Evolutionary conservation across 768 basidiomycete species (phyloP), one percentile per base, ranked within the genome.

Genomic region (Tricholoma hemisulphureum): DNA sequence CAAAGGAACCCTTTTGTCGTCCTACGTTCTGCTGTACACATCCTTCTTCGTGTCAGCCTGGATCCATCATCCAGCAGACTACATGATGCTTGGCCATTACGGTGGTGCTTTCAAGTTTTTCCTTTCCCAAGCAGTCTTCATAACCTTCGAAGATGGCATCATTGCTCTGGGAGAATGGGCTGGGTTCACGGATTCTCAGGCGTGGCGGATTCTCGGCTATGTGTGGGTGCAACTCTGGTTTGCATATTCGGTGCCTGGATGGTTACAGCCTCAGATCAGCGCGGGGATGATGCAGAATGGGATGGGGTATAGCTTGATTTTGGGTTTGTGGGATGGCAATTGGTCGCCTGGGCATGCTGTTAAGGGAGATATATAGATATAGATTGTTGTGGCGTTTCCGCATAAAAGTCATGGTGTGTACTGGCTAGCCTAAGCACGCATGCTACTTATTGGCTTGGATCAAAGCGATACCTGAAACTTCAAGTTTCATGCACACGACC

Each of bases 1-100:
- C 43, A 55, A 31, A 56, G 61, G 31, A 55, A 60, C 54, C 26
- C n/a, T 8, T 21, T 31, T 51, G 2, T 58, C 63, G 2, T 61
- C 56, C 50, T 59, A 63, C n/a, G 46, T 61, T 10, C 61, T 60
- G 53, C 58, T 70, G 2, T 60, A 59, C 28, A 61, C 58, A 18
- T 69, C 67, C 6, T 77, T 77, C 63, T 57, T 70, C 52, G 58
- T 75, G 29, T 70, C 71, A 16, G 75, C 69, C 6, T 20, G 70
- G 43, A 66, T 72, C 46, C 76, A 77, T 53, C 52, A 63, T 21
- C 64, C 67, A 2, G 73, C 71, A 9, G 76, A 76, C 35, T 66
- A 66, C 56, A 71, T 74, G 71, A 56, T 72, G 50, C 51, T 68
- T 6, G 65, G 65, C 14, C 45, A 61, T 34, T 50, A 61, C 39